Percentiles rank a stretch among this genome's conserved stretches.
phyloP scores from a whole-genome alignment of 2,329 filamentous ascomycete genomes.

The Samsoniella hepiali region DNA sequence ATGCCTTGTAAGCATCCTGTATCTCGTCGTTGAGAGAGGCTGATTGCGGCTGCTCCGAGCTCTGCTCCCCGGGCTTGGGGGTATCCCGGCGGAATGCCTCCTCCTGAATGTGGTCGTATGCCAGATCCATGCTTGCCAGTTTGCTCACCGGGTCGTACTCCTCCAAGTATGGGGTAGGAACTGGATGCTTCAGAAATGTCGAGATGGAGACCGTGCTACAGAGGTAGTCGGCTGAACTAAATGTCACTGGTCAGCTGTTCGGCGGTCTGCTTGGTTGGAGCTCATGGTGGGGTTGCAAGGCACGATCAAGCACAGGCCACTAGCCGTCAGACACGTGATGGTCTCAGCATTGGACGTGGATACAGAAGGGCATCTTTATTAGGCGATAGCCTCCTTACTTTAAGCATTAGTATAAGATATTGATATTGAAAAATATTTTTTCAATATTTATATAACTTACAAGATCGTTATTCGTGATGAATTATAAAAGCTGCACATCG shows the following conservation, averaged over 20 bases:
- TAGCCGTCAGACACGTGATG: constrained; percentile 8
- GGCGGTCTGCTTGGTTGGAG: constrained; percentile 2
- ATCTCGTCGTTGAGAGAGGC: constrained; percentile 81
- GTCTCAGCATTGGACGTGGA: neutral
- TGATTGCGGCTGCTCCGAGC: constrained; percentile 35
- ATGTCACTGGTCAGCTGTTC: neutral
- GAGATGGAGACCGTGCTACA: neutral
- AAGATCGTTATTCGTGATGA: too few relatives aligned
- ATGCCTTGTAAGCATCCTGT: constrained; percentile 91
- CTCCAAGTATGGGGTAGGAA: neutral
- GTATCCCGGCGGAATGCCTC: constrained; percentile 64
- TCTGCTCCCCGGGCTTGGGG: constrained; percentile 36
- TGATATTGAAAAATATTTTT: too few relatives aligned
- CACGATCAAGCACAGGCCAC: constrained; percentile 16
- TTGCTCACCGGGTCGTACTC: neutral
- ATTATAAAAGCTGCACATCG: too few relatives aligned
- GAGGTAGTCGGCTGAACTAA: neutral
- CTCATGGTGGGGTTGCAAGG: constrained; percentile 13
- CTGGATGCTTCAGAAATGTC: neutral
- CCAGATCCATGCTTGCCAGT: constrained; percentile 72
- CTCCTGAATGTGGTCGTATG: constrained; percentile 95
- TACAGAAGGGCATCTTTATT: too few relatives aligned
- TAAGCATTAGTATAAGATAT: too few relatives aligned
- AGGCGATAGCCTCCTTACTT: too few relatives aligned
- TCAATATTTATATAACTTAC: too few relatives aligned